Percentiles rank a stretch among this genome's conserved stretches.
Conservation (phyloP, 768 basidiomycete species). For the Suillus brevipes region DNA sequence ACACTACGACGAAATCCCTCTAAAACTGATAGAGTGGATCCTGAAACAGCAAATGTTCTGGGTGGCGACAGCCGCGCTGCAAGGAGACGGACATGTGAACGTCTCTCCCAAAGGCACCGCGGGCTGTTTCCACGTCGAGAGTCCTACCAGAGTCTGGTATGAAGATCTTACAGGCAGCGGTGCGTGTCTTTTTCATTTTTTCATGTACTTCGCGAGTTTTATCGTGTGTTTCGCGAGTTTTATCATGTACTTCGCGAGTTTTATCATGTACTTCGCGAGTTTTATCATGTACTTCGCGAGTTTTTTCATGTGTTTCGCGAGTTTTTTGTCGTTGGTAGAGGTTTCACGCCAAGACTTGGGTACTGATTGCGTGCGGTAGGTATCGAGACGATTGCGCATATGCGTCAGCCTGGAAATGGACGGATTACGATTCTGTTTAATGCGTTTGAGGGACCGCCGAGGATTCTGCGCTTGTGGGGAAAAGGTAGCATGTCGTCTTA, state of each 20-base stretch:
- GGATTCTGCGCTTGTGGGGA: conserved; percentile 60
- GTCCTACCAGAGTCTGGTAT: conserved; percentile 63
- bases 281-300: too few species aligned
- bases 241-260: too few species aligned
- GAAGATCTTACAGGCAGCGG: conserved; percentile 74
- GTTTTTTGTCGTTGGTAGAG: too few species aligned
- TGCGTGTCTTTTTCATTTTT: too few species aligned
- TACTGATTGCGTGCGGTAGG: conserved; percentile 35
- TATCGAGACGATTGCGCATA: conserved; percentile 57
- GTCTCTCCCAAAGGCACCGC: conserved; percentile 65
- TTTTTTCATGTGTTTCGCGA: too few species aligned
- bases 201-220: too few species aligned
- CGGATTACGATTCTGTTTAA: conserved; percentile 62
- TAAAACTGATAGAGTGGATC: conserved; percentile 56
- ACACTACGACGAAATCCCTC: conserved; percentile 57
- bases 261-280: too few species aligned
- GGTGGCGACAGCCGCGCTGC: conserved; percentile 67
- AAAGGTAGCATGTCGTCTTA: conserved; percentile 39
- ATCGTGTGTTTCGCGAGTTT: too few species aligned
- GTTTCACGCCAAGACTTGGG: too few species aligned
- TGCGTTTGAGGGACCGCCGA: conserved; percentile 60
- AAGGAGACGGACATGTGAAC: conserved; percentile 59
- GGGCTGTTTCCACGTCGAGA: conserved; percentile 60
- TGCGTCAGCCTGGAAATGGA: conserved; percentile 56
- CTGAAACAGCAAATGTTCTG: conserved; percentile 66